Evolutionary conservation across 331 rosid species (phyloP), one percentile per base, ranked within the genome.

Genomic region (Pyracantha coccinea): DNA sequence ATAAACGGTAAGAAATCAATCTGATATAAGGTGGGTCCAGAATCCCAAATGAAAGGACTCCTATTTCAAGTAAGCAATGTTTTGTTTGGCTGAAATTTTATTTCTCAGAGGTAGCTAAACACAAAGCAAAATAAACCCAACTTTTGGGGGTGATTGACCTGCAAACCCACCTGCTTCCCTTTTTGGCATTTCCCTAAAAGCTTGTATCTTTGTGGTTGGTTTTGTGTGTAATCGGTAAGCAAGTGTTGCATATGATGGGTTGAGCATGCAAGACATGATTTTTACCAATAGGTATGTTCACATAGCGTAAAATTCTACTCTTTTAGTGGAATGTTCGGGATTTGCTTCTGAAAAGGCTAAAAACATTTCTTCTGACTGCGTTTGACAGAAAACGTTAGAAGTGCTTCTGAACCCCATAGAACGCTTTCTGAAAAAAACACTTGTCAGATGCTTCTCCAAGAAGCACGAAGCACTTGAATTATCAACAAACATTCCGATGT

Each of bases 151-250:
- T 58, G 41, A 78, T 69, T 72, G 75, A 64, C 60, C 41, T 41
- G 64, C 19, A 44, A 60, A 70, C 65, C 77, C 83, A 77, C 73
- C 45, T 38, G 66, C 24, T 53, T 72, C 11, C 45, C 87, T 68
- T 87, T 89, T 91, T 89, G 92, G 88, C 89, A 76, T 83, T 71
- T 86, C 83, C 65, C 50, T 68, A 11, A 28, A 69, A 12, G 53
- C 45, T 78, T 74, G 78, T 69, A 70, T 41, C 61, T 68, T 69
- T 81, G 57, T 68, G 69, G 19, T 41, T 73, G 66, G 61, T 69
- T 75, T 16, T 57, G 65, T 72, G 71, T 31, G 47, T 2, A 25
- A 38, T 38, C 12, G 45, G 14, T 41, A 38, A 38, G 45, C 45
- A 38, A 38, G 13, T 38, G 14, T 38, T 38, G 45, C 14, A 10